phyloP scores from a whole-genome alignment of 2,329 filamentous ascomycete genomes.

The Hymenoscyphus salicellus region DNA sequence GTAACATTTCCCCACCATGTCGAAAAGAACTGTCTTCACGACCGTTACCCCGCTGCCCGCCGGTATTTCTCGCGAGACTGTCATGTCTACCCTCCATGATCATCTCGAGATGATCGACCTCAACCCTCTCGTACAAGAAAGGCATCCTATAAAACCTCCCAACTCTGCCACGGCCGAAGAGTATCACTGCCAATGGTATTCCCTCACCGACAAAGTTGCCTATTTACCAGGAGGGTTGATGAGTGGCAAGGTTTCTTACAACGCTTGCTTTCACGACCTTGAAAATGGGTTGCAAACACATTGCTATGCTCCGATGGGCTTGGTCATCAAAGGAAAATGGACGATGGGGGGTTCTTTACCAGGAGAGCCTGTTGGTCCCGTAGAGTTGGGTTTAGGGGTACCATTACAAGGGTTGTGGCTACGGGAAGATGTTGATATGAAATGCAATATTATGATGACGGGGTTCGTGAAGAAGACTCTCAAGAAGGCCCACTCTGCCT shows the following conservation, averaged over 20 bases:
- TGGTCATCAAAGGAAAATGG: slow-evolving; percentile 79
- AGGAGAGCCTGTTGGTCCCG: slow-evolving; percentile 63
- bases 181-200: slow-evolving; percentile 71
- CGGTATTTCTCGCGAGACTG: slow-evolving; percentile 64
- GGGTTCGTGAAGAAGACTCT: slow-evolving; percentile 79
- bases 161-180: slow-evolving; percentile 67
- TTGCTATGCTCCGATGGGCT: slow-evolving; percentile 75
- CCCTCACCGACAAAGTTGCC: slow-evolving; percentile 71
- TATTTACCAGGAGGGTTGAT: slow-evolving; percentile 66
- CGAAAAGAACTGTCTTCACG: slow-evolving; percentile 60
- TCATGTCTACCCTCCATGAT: slow-evolving; percentile 71
- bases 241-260: slow-evolving; percentile 70
- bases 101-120: slow-evolving; percentile 83
- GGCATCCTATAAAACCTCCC: slow-evolving; percentile 66
- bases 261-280: slow-evolving; percentile 75
- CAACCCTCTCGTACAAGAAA: slow-evolving; percentile 76
- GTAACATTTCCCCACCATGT: slow-evolving; percentile 23
- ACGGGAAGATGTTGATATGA: slow-evolving; percentile 81
- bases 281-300: slow-evolving; percentile 75
- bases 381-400: slow-evolving; percentile 64
- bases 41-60: slow-evolving; percentile 74
- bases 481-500: slow-evolving; percentile 67
- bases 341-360: slow-evolving; percentile 68
- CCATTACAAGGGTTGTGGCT: slow-evolving; percentile 72
- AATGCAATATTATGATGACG: slow-evolving; percentile 73